Base-by-base conservation (phyloP, 805 yeast species). In the Starmerella davenportii region DNA sequence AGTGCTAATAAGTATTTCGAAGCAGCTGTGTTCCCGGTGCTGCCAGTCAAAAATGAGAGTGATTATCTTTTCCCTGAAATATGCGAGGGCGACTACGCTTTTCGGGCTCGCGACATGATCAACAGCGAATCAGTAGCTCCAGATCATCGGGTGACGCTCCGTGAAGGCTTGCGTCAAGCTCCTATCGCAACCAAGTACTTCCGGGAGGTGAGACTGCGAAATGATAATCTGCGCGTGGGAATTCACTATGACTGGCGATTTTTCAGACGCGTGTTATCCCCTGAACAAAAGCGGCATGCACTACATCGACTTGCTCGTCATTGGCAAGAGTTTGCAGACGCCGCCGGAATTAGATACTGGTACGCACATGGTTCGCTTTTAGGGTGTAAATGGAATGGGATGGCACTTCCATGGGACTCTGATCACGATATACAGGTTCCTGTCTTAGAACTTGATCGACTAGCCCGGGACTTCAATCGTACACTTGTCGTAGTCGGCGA, bases 211-310 rank as follows among this genome's bases (percentile, higher is more conserved):
- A 20, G 25, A 24, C 34, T 46, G 13, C 15, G 23, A 8, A 36
- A 39, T 14, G 50, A 46, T 29, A 39, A 38, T 13, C 32, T 18
- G 3, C 44, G 45, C 5, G 41, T 44, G 23, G 63, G 60, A 18
- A 43, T 48, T 7, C 65, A 60, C 44, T 74, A 74, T 48, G 82
- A 76, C 53, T 74, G 79, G 78, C 63, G 80, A 42, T 75, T 73
- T 47, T 76, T 74, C 63, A 65, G 64, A 45, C 53, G 58, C 36
- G 56, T 63, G 29, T 54, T 64, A n/a, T 48, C 49, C 24, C 56
- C 55, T 29, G 48, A 56, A 28, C 59, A 57, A 32, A 63, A 63
- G 43, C 56, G 60, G 44, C 67, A 63, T 14, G 62, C 70, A 3
- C 59, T 73, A 43, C 70, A 68, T 41, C 62, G 62, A 39, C 46